phyloP scores from a whole-genome alignment of 169 alveolate species.

The Plasmodium berghei region DNA sequence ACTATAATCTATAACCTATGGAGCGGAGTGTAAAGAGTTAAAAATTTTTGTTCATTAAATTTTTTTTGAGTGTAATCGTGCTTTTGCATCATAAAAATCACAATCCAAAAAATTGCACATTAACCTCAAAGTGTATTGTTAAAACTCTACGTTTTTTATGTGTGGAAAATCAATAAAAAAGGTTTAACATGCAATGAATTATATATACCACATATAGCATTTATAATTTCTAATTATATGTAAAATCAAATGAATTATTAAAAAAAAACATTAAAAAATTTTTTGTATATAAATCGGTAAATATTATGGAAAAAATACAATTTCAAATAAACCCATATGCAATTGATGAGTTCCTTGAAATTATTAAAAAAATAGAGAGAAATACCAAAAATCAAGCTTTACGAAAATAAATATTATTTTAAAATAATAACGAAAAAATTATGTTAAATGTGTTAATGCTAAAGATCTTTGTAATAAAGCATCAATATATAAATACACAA shows the following conservation, averaged over 20 bases:
- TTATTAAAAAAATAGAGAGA: conserved; percentile 25
- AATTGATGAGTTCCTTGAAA: conserved; percentile 19
- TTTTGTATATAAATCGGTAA: conserved; percentile 28
- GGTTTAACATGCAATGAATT: background rate
- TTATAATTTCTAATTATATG: background rate
- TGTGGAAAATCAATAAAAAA: background rate
- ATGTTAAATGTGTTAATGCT: conserved; percentile 18
- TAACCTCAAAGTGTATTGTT: conserved; percentile 11
- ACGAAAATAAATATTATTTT: conserved; percentile 33
- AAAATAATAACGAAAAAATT: conserved; percentile 29
- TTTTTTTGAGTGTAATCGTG: conserved; percentile 17
- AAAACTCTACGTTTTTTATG: background rate
- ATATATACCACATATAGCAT: background rate
- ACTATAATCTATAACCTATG: no score
- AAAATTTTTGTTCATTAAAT: conserved; percentile 5
- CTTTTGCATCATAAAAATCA: conserved; percentile 32
- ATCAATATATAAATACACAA: conserved; percentile 6
- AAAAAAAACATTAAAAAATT: conserved; percentile 19
- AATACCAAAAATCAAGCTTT: conserved; percentile 42
- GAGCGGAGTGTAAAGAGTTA: background rate
- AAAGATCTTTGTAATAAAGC: conserved; percentile 3
- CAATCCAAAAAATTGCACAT: conserved; percentile 39
- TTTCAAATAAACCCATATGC: conserved; percentile 3
- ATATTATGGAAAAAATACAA: conserved; percentile 10
- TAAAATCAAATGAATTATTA: conserved; percentile 30